Percentiles rank a stretch among this genome's conserved stretches.
Evolutionary conservation across 495 filamentous ascomycete genomes (phyloP).

Genomic region (Podospora conica): DNA sequence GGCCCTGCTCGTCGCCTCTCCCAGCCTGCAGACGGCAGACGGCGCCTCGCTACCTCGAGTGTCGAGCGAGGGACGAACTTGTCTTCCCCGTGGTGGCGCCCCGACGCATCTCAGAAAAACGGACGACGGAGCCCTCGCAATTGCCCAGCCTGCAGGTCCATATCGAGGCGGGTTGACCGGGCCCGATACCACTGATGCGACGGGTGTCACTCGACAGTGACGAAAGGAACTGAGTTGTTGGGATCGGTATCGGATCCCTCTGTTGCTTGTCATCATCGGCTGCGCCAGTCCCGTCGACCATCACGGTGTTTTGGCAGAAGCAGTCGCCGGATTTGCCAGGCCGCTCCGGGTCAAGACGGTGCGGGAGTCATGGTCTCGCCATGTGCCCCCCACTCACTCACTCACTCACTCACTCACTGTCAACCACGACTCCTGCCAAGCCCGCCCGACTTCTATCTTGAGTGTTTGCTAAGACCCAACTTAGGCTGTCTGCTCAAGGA

Average conservation of each 20-base stretch:
- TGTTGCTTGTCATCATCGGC: neutral
- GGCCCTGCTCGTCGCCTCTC: neutral
- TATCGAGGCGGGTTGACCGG: neutral
- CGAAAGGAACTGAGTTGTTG: neutral
- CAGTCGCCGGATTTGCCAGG: neutral
- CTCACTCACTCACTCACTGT: neutral
- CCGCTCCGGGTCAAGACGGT: neutral
- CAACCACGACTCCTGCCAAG: slow-evolving; percentile 3
- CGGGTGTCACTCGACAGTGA: neutral
- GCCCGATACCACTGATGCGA: neutral
- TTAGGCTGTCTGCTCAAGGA: slow-evolving; percentile 7
- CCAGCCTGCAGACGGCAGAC: no score
- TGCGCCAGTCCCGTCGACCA: neutral
- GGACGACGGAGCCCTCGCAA: neutral
- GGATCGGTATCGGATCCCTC: neutral
- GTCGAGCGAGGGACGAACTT: neutral
- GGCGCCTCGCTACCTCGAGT: neutral
- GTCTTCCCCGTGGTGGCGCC: neutral
- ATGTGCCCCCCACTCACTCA: neutral
- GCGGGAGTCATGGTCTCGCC: neutral
- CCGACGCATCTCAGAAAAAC: neutral
- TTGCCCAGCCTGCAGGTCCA: neutral
- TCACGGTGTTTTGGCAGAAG: neutral
- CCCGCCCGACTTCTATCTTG: neutral
- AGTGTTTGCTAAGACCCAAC: slow-evolving; percentile 1